Evolutionary conservation across 139 green algal species (phyloP).

Genomic region (Chlorella sp.): DNA sequence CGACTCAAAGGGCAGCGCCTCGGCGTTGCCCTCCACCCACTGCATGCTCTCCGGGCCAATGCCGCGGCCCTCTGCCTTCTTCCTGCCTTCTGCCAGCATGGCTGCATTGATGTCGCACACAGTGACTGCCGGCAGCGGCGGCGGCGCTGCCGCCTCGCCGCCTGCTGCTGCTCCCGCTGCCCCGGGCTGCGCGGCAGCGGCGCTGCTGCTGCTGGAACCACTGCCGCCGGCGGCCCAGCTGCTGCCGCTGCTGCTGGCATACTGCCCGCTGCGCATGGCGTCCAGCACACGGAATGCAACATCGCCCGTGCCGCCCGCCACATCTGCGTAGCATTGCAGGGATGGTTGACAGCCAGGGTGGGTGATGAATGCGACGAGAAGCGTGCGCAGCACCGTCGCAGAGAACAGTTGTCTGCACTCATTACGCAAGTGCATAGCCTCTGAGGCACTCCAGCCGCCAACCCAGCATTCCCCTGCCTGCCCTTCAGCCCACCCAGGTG

Average conservation of each 20-base stretch:
- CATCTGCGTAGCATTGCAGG: slow-evolving; percentile 62
- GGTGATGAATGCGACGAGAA: no score
- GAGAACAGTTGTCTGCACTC: no score
- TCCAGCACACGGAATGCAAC: slow-evolving; percentile 87
- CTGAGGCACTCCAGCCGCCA: no score
- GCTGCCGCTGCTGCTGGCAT: slow-evolving; percentile 14
- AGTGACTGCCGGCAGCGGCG: slow-evolving; percentile 53
- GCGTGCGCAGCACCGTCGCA: no score
- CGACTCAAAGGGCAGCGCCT: slow-evolving; percentile 86
- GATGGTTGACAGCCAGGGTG: no score
- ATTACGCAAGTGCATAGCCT: no score
- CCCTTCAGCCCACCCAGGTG: slow-evolving; percentile 69
- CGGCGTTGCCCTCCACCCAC: slow-evolving; percentile 91
- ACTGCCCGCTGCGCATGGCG: slow-evolving; percentile 66
- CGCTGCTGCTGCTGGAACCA: background rate
- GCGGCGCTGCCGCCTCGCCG: no score
- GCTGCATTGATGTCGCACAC: slow-evolving; percentile 96
- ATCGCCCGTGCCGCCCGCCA: slow-evolving; percentile 97
- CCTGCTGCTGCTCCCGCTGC: slow-evolving; percentile 20
- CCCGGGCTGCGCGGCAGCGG: slow-evolving; percentile 21
- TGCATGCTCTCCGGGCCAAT: slow-evolving; percentile 53
- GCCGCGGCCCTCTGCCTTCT: slow-evolving; percentile 61
- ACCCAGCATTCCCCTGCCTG: no score
- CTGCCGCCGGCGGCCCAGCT: background rate
- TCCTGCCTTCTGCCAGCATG: slow-evolving; percentile 92